Percentiles rank a stretch among this genome's conserved stretches.
Conservation (phyloP, 345 rosid genomes). For the Euphorbia pulcherrima region DNA sequence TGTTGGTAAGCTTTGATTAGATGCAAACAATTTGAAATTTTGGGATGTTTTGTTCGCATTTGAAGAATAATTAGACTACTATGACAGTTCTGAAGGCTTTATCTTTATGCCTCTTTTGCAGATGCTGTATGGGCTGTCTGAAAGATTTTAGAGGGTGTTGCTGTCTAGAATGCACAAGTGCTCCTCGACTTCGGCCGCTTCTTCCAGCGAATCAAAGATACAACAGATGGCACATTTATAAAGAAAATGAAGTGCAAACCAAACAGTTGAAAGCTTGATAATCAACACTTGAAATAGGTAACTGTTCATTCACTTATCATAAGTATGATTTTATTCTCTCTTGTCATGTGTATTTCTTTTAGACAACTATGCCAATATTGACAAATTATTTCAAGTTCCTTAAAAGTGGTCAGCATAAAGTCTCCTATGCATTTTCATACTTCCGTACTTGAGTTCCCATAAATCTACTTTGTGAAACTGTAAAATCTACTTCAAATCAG, state of each 20-base stretch:
- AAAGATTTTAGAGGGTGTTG: conserved; percentile 68
- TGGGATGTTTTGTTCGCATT: not conserved
- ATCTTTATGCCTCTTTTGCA: conserved; percentile 23
- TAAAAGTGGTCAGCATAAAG: not conserved
- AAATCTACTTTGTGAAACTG: not conserved
- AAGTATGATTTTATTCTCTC: not conserved
- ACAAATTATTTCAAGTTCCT: not conserved
- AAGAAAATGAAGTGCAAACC: conserved; percentile 39
- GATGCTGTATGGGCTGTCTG: conserved; percentile 63
- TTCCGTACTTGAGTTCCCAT: not conserved
- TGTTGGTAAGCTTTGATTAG: not conserved
- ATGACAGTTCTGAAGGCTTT: not conserved
- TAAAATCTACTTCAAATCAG: not conserved
- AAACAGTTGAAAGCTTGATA: conserved; percentile 17
- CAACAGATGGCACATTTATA: conserved; percentile 73
- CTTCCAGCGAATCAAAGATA: conserved; percentile 75
- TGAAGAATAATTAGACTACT: not conserved
- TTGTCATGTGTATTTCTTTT: not conserved
- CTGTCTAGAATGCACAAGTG: conserved; percentile 55
- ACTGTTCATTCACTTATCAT: not conserved
- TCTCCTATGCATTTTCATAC: not conserved
- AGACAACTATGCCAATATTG: not conserved
- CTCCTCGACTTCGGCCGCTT: conserved; percentile 76
- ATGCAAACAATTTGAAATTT: not conserved
- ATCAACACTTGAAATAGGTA: not conserved